Evolutionary conservation across 106 monocot genomes (phyloP).

Genomic region (Dioscorea dumetorum): DNA sequence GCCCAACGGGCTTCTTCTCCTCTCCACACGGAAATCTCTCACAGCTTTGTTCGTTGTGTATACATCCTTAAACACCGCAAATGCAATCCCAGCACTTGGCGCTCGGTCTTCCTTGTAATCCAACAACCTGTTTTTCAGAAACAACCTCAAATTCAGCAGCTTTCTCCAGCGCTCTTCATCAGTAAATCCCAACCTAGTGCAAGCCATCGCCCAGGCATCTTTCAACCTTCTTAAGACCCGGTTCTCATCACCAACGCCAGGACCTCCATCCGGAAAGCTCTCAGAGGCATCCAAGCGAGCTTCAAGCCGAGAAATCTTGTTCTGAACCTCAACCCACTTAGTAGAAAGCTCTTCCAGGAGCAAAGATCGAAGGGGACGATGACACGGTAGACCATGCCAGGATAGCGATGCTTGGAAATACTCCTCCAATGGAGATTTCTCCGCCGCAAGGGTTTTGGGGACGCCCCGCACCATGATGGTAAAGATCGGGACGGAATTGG

Average conservation of each 20-base stretch:
- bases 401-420: conserved; percentile 86
- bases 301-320: conserved; percentile 63
- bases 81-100: conserved; percentile 80
- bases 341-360: conserved; percentile 49
- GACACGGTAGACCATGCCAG: conserved; percentile 77
- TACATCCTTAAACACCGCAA: conserved; percentile 89
- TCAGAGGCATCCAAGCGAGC: conserved; percentile 33
- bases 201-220: conserved; percentile 21
- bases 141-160: conserved; percentile 42
- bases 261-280: conserved; percentile 4
- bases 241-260: background rate
- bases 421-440: conserved; percentile 64
- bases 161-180: conserved; percentile 70
- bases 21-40: conserved; percentile 72
- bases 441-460: conserved; percentile 61
- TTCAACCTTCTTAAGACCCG: conserved; percentile 22
- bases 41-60: conserved; percentile 89
- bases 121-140: conserved; percentile 41
- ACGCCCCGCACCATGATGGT: conserved; percentile 90
- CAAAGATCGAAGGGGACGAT: conserved; percentile 82
- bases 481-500: conserved; percentile 64
- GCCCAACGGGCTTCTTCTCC: conserved; percentile 63
- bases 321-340: conserved; percentile 47
- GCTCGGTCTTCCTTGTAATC: conserved; percentile 78
- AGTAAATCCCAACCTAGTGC: conserved; percentile 48